Base-by-base conservation (phyloP, 2,329 filamentous ascomycete genomes). In the Calonectria pseudoreteaudii region DNA sequence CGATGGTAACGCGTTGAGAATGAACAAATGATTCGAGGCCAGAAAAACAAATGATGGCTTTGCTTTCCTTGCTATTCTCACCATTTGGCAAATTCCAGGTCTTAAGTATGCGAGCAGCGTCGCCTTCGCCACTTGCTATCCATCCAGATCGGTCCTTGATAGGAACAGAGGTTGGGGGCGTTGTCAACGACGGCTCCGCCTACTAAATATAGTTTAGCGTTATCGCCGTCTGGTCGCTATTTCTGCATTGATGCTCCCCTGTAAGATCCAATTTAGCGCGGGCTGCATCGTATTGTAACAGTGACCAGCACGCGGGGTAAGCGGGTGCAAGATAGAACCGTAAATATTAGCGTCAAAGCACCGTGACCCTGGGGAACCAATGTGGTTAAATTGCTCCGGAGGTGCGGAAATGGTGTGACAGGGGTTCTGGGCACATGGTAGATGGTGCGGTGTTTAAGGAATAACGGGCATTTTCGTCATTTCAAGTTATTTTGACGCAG, bases 131-230 rank as follows among this genome's bases (percentile, higher is more conserved):
- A n/a, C 44, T 47, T 47, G 20, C 44, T 47, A 47, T 47, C 44
- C 23, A 47, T 1, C n/a, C n/a, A 13, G 44, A 13, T 23, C 9
- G n/a, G 44, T 20, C 23, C 20, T 23, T 13, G 44, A 47, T 47
- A 47, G 44, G 44, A 3, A 47, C 44, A 23, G 20, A 47, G 20
- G 44, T 13, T 10, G 44, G 18, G 41, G n/a, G n/a, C n/a, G 44
- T 47, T 34, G 30, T 8, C 16, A 18, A 14, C 4, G 66, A 73
- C 66, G 68, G 71, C 71, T 62, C 71, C 67, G 71, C 36, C 62
- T 73, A 53, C 71, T 62, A 50, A 34, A 71, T 66, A 2, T 3
- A 47, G 71, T 62, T 62, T 71, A 73, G 71, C 52, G 60, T 44
- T 71, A 70, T 70, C 44, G 44, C 5, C 10, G 4, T n/a, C 44